phyloP scores from a whole-genome alignment of 164 flowering plant genomes.

The Vitis riparia region DNA sequence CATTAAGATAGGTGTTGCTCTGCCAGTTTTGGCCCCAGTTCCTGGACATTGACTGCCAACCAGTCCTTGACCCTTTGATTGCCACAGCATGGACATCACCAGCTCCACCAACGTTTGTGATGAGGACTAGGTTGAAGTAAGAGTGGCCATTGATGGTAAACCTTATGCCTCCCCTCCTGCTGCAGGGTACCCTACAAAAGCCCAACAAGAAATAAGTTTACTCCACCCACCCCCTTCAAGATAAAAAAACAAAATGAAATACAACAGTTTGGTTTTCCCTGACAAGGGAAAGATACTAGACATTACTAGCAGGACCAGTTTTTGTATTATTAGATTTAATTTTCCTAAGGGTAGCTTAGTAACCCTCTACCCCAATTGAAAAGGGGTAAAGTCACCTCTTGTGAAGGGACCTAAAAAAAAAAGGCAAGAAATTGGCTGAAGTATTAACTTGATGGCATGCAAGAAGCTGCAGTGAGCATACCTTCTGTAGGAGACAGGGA shows the following conservation, averaged over 20 bases:
- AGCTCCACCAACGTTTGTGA: slow-evolving; percentile 77
- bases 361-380: no score
- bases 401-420: background rate
- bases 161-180: slow-evolving; percentile 69
- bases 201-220: slow-evolving; percentile 2
- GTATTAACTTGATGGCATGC: background rate
- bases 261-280: no score
- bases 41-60: slow-evolving; percentile 71
- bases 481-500: slow-evolving; percentile 67
- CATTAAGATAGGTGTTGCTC: slow-evolving; percentile 59
- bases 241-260: no score
- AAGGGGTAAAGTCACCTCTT: no score
- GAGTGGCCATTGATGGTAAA: slow-evolving; percentile 71
- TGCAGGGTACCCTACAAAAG: slow-evolving; percentile 58
- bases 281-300: no score
- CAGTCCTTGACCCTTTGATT: slow-evolving; percentile 65
- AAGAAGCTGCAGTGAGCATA: slow-evolving; percentile 3
- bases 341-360: no score
- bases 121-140: slow-evolving; percentile 62
- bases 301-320: no score
- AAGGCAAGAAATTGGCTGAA: background rate
- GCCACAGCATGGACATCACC: slow-evolving; percentile 69
- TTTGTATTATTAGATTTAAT: no score
- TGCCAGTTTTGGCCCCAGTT: slow-evolving; percentile 96
- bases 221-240: background rate